Evolutionary conservation across 345 rosid genomes (phyloP), one percentile per base, ranked within the genome.

Genomic region (Salix brachista): DNA sequence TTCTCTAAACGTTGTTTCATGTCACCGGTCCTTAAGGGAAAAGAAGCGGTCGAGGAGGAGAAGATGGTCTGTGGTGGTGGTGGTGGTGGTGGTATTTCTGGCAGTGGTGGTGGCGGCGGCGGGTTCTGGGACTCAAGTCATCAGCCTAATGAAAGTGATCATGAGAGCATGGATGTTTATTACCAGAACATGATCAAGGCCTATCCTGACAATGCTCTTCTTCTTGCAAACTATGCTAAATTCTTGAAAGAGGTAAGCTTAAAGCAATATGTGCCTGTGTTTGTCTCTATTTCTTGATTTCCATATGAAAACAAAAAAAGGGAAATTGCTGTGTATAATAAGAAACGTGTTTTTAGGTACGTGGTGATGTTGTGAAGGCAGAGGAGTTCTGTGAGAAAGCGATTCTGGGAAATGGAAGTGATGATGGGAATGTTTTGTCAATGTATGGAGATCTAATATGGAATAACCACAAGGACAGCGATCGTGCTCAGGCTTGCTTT

Each of bases 201-300:
- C 4, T 75, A 82, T 71, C 89, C 91, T n/a, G 88, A 81, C 25
- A 84, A 86, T 70, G 79, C 81, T 50, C 83, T 86, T 23, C 71
- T 89, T 62, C 93, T 89, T 18, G 78, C 88, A 14, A 89, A 89
- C 67, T 88, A 89, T 61, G 87, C 90, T 19, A 86, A 78, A 62
- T 89, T 81, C 86, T 81, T 89, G 79, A 88, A 85, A 78, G 93
- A 88, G 82, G 93, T 86, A 70, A 39, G 21, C 3, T 0, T 50
- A 13, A 6, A 30, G 18, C 32, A 3, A 26, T 62, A 62, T 13
- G 17, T 13, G 50, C 17, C 50, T 13, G 50, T 44, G 13, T 10
- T 41, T 1, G 18, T 44, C 13, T 44, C 14, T 12, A 16, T 46
- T 46, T 46, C 50, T 46, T 46, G 50, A 46, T 46, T 46, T 46